A percentile compares a stretch with the other conserved stretches of the same genome.
Evolutionary conservation across 1,139 yeast species (phyloP).

Genomic region (Meyerozyma guilliermondii): DNA sequence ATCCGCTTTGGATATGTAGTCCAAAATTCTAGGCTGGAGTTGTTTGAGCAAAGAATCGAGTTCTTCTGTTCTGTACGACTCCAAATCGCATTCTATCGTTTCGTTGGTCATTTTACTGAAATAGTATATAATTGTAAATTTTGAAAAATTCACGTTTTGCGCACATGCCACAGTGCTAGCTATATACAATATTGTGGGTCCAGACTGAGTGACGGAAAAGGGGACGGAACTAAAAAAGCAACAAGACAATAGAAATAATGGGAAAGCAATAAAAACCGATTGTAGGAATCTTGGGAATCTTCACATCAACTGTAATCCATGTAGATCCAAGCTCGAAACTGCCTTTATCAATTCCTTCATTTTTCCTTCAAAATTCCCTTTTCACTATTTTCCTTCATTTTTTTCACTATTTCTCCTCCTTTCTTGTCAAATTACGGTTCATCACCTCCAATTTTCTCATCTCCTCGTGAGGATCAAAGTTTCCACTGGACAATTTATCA

Average conservation of each 20-base stretch:
- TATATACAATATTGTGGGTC: background rate
- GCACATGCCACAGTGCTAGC: background rate
- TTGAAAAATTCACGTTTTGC: background rate
- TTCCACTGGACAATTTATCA: constrained; percentile 71
- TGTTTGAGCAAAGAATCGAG: constrained; percentile 28
- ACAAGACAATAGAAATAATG: too few relatives aligned
- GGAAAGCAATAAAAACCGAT: too few relatives aligned
- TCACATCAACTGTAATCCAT: too few relatives aligned
- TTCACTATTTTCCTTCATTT: too few relatives aligned
- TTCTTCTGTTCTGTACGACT: constrained; percentile 33
- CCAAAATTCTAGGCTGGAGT: constrained; percentile 33
- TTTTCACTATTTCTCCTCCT: constrained; percentile 9
- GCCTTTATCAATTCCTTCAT: too few relatives aligned
- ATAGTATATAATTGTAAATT: background rate
- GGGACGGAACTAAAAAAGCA: too few relatives aligned
- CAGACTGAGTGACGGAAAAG: too few relatives aligned
- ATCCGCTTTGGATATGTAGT: constrained; percentile 32
- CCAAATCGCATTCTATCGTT: constrained; percentile 18
- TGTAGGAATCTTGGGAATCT: too few relatives aligned
- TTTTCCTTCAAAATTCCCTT: too few relatives aligned
- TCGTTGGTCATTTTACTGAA: background rate
- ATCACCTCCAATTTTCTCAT: constrained; percentile 59
- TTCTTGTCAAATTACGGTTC: constrained; percentile 41
- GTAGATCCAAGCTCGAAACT: too few relatives aligned
- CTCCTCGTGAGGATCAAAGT: constrained; percentile 79